Base-by-base conservation (phyloP, 208 protist species). In the Angomonas deanei region DNA sequence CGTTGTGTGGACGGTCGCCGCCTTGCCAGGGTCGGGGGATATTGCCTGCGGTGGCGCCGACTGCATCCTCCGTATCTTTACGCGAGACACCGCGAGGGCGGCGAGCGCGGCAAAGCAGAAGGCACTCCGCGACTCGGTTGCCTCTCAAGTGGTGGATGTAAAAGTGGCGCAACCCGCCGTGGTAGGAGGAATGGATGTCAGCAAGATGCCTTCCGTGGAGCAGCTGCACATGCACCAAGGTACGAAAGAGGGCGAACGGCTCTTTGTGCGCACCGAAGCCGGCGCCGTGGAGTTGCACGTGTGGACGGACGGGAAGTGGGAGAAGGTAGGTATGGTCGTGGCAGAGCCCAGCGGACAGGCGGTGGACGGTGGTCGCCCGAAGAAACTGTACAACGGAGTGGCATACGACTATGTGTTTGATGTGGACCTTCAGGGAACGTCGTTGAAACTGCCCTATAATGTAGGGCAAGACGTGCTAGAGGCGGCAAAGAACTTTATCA, bases 371-470 rank as follows among this genome's bases (percentile, higher is more conserved):
- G 61, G 28, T 2, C 66, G 69, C 28, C 68, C 85, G 24, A 96
- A 94, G 68, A 62, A 86, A 56, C 59, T 86, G 26, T 64, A 91
- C 52, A 76, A 97, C 24, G 97, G 96, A 2, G 79, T 83, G 34
- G 65, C 90, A 23, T 98, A 98, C 67, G 96, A 98, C 73, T 97
- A 97, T 58, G 70, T 98, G 17, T 99, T 98, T 70, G 84, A 96
- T 36, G 86, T 98, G n/a, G 88, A 98, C 64, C 74, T 97, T 10
- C 63, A 88, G 47, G 83, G 80, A 1, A 53, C 30, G 6, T 86
- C 83, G 78, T 76, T 94, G 33, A 91, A 92, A 61, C 76, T 98
- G n/a, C 70, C 80, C 5, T 98, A 97, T 76, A 97, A 98, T 65
- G 62, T 64, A 0, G 88, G 84, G 13, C 86, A 98, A 21, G 95